Percentiles rank a stretch among this genome's conserved stretches.
Evolutionary conservation across 2,329 filamentous ascomycete genomes (phyloP).

Genomic region (Alternaria hordeiaustralica): DNA sequence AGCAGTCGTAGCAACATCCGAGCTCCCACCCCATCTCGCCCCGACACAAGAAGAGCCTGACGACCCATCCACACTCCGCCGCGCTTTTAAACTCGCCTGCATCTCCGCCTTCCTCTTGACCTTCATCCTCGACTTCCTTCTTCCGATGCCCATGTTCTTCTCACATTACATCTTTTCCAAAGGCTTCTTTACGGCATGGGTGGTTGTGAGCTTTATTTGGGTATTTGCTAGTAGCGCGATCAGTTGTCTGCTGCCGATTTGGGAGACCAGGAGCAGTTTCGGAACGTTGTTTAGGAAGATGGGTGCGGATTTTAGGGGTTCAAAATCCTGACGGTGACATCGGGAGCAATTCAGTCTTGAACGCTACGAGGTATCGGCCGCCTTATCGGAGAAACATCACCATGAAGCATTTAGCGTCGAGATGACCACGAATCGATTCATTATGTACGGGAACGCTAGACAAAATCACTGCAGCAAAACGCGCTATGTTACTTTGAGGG

Average conservation of each 20-base stretch:
- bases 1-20: neutral
- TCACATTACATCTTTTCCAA: conserved; percentile 50
- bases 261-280: conserved; percentile 49
- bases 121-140: conserved; percentile 50
- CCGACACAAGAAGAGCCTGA: conserved; percentile 31
- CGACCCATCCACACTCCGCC: conserved; percentile 37
- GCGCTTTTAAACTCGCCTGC: conserved; percentile 49
- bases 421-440: neutral
- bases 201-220: conserved; percentile 53
- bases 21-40: conserved; percentile 26
- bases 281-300: conserved; percentile 21
- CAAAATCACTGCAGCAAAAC: neutral
- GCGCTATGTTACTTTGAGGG: neutral
- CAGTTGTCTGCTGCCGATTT: conserved; percentile 51
- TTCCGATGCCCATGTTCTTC: conserved; percentile 53
- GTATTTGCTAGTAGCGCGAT: conserved; percentile 51
- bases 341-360: neutral
- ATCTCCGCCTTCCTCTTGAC: conserved; percentile 48
- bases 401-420: neutral
- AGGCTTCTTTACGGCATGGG: conserved; percentile 52
- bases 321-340: no score
- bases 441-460: neutral
- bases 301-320: conserved; percentile 13
- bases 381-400: no score
- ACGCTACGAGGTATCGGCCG: neutral